Conservation (phyloP, 176 grass and related monocot genomes). For the Carex cristatella region DNA sequence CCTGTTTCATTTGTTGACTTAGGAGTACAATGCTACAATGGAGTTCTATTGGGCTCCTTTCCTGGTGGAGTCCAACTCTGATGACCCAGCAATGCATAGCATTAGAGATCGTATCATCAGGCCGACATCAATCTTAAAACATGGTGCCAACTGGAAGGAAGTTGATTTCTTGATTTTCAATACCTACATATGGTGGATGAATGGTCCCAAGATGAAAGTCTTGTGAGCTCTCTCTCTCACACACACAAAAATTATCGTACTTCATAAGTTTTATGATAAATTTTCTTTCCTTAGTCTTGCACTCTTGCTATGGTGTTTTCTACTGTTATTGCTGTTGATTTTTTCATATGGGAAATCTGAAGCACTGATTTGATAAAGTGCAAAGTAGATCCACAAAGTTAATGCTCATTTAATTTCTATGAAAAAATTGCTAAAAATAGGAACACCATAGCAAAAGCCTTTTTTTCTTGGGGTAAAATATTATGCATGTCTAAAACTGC, state of each 20-base stretch:
- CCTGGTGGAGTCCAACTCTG: conserved; percentile 67
- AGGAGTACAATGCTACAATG: conserved; percentile 77
- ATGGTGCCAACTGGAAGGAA: conserved; percentile 50
- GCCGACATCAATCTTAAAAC: conserved; percentile 44
- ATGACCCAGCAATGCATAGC: conserved; percentile 60
- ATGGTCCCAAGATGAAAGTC: conserved; percentile 56
- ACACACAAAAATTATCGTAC: neutral
- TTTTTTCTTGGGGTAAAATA: neutral
- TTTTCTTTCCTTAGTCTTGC: too few species aligned
- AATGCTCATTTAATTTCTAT: too few species aligned
- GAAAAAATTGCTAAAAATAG: too few species aligned
- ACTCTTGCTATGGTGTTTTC: too few species aligned
- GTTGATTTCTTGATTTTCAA: conserved; percentile 63
- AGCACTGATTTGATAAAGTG: too few species aligned
- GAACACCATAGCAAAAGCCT: too few species aligned
- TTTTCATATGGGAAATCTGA: too few species aligned
- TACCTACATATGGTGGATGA: conserved; percentile 79
- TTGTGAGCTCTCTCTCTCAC: conserved; percentile 21
- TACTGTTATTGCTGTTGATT: too few species aligned
- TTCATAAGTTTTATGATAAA: neutral
- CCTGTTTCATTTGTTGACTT: neutral
- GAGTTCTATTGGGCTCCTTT: conserved; percentile 93
- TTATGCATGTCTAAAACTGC: neutral
- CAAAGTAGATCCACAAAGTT: too few species aligned
- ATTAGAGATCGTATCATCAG: conserved; percentile 43